A percentile compares a stretch with the other conserved stretches of the same genome.
These are phyloP conservation scores for Yamadazyma diospyri DNA, from an alignment of 1,139 yeast genomes.

Conservation along the genomic window DNA sequence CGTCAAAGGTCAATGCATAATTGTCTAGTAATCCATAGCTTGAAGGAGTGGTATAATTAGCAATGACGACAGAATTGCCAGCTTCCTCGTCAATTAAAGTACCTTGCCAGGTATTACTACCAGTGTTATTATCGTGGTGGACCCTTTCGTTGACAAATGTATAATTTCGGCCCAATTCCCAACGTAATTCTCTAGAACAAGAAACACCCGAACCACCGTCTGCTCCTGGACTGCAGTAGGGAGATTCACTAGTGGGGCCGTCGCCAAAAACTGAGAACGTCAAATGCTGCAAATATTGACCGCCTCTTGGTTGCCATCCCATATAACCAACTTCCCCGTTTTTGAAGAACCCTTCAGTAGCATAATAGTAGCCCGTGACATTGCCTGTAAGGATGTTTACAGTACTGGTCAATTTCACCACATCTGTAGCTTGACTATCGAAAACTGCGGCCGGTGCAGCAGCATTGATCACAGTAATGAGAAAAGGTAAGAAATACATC, in stretches of 20 bases:
- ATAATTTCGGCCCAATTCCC: slow-evolving; percentile 12
- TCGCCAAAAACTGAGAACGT: slow-evolving; percentile 7
- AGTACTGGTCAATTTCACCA: background rate
- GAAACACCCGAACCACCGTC: slow-evolving; percentile 12
- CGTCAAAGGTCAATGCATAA: slow-evolving; percentile 7
- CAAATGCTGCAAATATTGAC: slow-evolving; percentile 3
- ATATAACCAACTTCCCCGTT: slow-evolving; percentile 3
- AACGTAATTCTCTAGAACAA: slow-evolving; percentile 10
- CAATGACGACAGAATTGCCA: slow-evolving; percentile 8
- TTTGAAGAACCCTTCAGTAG: slow-evolving; percentile 2
- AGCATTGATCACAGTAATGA: background rate
- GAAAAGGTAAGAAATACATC: background rate
- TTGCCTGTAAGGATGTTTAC: slow-evolving; percentile 4
- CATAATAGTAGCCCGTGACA: slow-evolving; percentile 6
- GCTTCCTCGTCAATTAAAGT: slow-evolving; percentile 11
- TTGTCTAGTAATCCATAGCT: slow-evolving; percentile 8
- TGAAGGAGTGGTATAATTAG: slow-evolving; percentile 11
- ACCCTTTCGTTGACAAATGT: slow-evolving; percentile 8
- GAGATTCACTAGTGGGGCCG: slow-evolving; percentile 6
- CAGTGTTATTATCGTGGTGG: slow-evolving; percentile 5
- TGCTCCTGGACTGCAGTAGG: slow-evolving; percentile 10
- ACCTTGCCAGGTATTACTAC: slow-evolving; percentile 12
- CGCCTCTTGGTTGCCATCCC: slow-evolving; percentile 6
- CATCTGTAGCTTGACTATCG: background rate
- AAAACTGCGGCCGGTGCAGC: slow-evolving; percentile 1